phyloP scores from a whole-genome alignment of 2,329 filamentous ascomycete genomes.

The Phialophora chinensis region DNA sequence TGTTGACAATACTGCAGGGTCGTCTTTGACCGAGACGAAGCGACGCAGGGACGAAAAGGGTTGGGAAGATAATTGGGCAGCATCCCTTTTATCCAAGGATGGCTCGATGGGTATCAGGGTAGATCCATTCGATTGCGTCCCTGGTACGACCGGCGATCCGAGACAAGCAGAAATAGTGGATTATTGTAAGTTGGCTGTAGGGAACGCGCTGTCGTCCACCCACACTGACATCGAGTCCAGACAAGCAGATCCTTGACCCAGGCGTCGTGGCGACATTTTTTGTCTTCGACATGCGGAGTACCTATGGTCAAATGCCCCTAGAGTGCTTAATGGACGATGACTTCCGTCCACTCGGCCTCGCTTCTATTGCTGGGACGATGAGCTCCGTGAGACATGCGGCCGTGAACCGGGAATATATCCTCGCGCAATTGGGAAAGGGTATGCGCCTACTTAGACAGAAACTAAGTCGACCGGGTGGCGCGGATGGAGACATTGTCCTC shows the following conservation, averaged over 20 bases:
- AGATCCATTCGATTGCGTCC: slow-evolving; percentile 8
- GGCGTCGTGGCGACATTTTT: slow-evolving; percentile 9
- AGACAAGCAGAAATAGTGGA: slow-evolving; percentile 7
- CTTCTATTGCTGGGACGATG: slow-evolving; percentile 8
- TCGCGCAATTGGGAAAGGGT: slow-evolving; percentile 8
- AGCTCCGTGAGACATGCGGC: slow-evolving; percentile 7
- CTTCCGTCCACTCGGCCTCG: slow-evolving; percentile 7
- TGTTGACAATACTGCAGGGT: background rate
- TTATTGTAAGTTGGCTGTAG: background rate
- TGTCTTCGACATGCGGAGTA: slow-evolving; percentile 13
- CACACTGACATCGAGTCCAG: background rate
- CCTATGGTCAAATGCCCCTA: slow-evolving; percentile 1
- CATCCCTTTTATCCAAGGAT: background rate
- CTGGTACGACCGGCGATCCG: slow-evolving; percentile 3
- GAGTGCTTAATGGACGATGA: slow-evolving; percentile 9
- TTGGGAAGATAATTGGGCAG: background rate
- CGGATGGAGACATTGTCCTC: slow-evolving; percentile 3
- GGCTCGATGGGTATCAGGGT: slow-evolving; percentile 11
- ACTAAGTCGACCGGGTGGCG: slow-evolving; percentile 8
- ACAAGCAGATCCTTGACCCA: slow-evolving; percentile 12
- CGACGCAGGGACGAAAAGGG: background rate
- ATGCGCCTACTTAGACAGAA: slow-evolving; percentile 1
- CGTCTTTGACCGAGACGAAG: background rate
- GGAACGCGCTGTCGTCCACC: background rate
- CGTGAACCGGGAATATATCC: slow-evolving; percentile 5